phyloP scores from a whole-genome alignment of 345 rosid genomes.

The Populus alba region DNA sequence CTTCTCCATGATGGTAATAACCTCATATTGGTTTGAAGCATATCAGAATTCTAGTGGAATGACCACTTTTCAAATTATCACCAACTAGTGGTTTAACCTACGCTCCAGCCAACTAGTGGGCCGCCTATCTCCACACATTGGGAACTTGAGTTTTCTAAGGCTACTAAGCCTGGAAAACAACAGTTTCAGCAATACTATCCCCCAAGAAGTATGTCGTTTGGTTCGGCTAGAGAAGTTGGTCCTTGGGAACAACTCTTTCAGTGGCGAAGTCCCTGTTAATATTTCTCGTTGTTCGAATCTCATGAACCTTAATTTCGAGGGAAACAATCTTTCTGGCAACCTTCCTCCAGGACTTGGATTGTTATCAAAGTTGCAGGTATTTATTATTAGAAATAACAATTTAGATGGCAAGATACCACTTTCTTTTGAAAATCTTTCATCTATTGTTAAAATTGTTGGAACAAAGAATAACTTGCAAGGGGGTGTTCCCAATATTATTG shows the following conservation, averaged over 20 bases:
- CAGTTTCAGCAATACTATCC: constrained; percentile 1
- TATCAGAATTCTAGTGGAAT: too few relatives aligned
- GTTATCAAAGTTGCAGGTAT: background rate
- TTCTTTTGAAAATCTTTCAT: constrained; percentile 24
- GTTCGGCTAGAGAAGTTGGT: background rate
- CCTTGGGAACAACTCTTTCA: background rate
- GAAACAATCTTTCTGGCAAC: constrained; percentile 19
- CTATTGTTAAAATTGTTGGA: background rate
- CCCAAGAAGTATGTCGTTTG: constrained; percentile 15
- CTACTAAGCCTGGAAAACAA: constrained; percentile 1
- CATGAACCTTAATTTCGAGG: constrained; percentile 3
- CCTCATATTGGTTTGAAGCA: too few relatives aligned
- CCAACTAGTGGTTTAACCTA: too few relatives aligned
- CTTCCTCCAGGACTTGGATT: constrained; percentile 7
- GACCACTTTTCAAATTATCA: too few relatives aligned
- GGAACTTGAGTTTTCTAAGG: constrained; percentile 11
- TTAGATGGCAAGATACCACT: constrained; percentile 25
- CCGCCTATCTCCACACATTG: constrained; percentile 4
- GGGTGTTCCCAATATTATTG: constrained; percentile 25
- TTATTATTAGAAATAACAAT: fast-evolving
- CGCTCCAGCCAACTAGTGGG: background rate
- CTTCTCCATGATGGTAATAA: too few relatives aligned
- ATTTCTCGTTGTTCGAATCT: constrained; percentile 25
- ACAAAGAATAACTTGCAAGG: background rate
- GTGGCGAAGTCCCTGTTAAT: constrained; percentile 15